Percentiles rank a stretch among this genome's conserved stretches.
Evolutionary conservation across 805 yeast genomes (phyloP).

Genomic region (Metschnikowia kunwiensis): DNA sequence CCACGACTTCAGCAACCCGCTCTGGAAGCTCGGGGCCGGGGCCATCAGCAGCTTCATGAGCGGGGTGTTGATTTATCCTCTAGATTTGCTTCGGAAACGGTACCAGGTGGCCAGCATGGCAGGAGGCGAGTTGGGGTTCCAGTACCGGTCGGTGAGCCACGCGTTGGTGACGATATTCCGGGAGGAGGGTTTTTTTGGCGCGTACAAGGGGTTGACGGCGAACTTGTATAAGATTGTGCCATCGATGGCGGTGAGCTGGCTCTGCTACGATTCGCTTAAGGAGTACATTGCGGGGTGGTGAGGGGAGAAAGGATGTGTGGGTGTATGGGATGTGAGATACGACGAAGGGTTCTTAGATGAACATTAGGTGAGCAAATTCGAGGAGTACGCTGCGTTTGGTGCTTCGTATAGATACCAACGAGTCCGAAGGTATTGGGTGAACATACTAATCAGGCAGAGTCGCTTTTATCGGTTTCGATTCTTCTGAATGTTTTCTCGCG

Average conservation of each 20-base stretch:
- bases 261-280: constrained; percentile 72
- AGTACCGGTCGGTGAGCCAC: constrained; percentile 70
- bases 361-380: no score
- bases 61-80: constrained; percentile 87
- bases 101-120: constrained; percentile 90
- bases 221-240: constrained; percentile 89
- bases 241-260: constrained; percentile 94
- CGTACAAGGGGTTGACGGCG: constrained; percentile 73
- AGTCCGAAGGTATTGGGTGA: no score
- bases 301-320: background rate
- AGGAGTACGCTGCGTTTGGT: no score
- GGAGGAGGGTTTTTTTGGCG: constrained; percentile 70
- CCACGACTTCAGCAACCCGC: constrained; percentile 41
- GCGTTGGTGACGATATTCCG: constrained; percentile 69
- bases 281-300: constrained; percentile 37
- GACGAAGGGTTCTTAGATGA: no score
- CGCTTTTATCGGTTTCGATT: no score
- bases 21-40: constrained; percentile 68
- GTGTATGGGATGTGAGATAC: no score
- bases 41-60: constrained; percentile 88
- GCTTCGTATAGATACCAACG: no score
- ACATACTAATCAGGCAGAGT: no score
- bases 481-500: no score
- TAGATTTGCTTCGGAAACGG: constrained; percentile 82
- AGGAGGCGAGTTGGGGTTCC: constrained; percentile 72